Evolutionary conservation across 2,329 filamentous ascomycete species (phyloP), one percentile per base, ranked within the genome.

Genomic region (Colletotrichum musicola): DNA sequence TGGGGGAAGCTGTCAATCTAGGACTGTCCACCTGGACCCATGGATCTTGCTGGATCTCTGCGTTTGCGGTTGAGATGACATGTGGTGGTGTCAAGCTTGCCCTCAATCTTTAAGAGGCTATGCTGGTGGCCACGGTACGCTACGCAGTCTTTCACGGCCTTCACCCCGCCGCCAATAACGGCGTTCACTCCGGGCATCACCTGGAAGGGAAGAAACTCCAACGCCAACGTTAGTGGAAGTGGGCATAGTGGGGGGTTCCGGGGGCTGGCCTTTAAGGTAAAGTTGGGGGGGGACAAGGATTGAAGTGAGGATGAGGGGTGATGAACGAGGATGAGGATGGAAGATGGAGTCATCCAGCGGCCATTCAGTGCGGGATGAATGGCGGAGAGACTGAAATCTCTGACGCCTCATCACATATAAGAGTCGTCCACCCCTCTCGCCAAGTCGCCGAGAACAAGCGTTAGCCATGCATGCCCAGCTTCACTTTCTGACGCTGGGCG

Each of bases 381-480:
- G n/a, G 40, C 1, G 7, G 25, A 46, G n/a, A 25, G 22, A 30
- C 49, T 7, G 14, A 18, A 54, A 46, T 27, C 38, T 62, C 16
- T 46, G 14, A n/a, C 10, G 22, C 35, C 46, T 54, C 22, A 35
- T 12, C 40, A 54, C 20, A 53, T 38, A 54, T 46, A 54, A 54
- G 25, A 54, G 13, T 35, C 22, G 6, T n/a, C 38, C 30, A 7
- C n/a, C 13, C 66, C 66, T 69, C 66, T 27, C 38, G 66, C 66
- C 66, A 69, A 69, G 66, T 61, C 42, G 38, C 66, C 55, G 62
- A 69, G 62, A 47, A 30, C 55, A 68, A 65, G 42, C 62, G 50
- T 60, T 58, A 35, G 60, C 44, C 64, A 30, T 68, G 65, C 65
- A 65, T 65, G 65, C 65, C 62, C 55, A 68, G 65, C 62, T 56